Evolutionary conservation across 129 eudicot genomes (phyloP), one percentile per base, ranked within the genome.

Genomic region (Heracleum sosnowskyi): DNA sequence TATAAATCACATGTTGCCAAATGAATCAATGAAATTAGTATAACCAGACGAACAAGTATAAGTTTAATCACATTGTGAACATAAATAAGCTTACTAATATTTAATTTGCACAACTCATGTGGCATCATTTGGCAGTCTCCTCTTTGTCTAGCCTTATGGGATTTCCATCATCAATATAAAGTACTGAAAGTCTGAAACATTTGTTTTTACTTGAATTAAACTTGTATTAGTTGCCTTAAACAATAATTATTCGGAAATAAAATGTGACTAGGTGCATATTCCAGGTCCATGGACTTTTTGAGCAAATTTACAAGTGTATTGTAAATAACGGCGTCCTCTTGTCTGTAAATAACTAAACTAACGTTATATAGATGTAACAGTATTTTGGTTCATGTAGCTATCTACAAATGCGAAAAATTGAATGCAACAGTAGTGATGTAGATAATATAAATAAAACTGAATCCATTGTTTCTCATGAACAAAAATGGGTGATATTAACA

Each of bases 101-200:
- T 26, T 26, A 64, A 28, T 64, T 31, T 66, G 39, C 72, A 66
- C 7, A 5, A 12, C 72, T 66, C 39, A 5, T 31, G 72, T 15
- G 72, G 72, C 72, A 29, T 66, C 72, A 66, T 66, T 66, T 66
- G 72, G 72, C 71, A 64, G 68, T n/a, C 68, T 60, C 68, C 33
- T 60, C 68, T 60, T 12, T n/a, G 31, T 60, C 68, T n/a, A 60
- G 68, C 33, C 24, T 28, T 31, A 33, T 31, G 72, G 40, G 72
- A 66, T 66, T 39, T 66, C 72, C 72, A 40, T 31, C 72, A 16
- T 33, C 16, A 29, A 4, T 3, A 31, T 31, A 1, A 66, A 66
- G 40, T 66, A 64, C 64, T 55, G 64, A n/a, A n/a, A n/a, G n/a
- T n/a, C n/a, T n/a, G n/a, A 6, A 22, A 28, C 69, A 26, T n/a